Conservation (phyloP, 2,329 filamentous ascomycete genomes). For the Ceratocystis destructans region DNA sequence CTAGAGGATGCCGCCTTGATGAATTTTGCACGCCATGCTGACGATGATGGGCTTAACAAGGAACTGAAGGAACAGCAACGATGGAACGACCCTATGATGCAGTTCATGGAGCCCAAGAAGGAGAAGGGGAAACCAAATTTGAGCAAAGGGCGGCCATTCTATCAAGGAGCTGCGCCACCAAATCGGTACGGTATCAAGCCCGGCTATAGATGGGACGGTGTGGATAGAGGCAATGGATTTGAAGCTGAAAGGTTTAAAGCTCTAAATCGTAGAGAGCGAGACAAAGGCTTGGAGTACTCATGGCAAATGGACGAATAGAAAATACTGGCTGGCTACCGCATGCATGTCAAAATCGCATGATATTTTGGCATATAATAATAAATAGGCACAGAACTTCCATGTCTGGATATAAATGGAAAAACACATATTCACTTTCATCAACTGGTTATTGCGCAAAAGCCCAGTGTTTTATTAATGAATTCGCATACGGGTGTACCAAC, state of each 20-base stretch:
- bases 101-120: conserved; percentile 51
- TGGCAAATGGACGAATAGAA: conserved; percentile 87
- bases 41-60: conserved; percentile 74
- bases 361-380: too few species aligned
- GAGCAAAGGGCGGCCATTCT: conserved; percentile 46
- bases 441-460: background rate
- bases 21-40: conserved; percentile 63
- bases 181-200: conserved; percentile 91
- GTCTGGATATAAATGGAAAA: background rate
- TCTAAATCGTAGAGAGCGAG: conserved; percentile 61
- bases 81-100: conserved; percentile 90
- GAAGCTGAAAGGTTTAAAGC: conserved; percentile 87
- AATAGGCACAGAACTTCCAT: too few species aligned
- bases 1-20: conserved; percentile 73
- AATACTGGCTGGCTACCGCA: background rate
- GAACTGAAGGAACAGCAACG: conserved; percentile 62
- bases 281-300: conserved; percentile 70
- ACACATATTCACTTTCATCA: background rate
- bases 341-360: too few species aligned
- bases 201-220: conserved; percentile 91
- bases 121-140: conserved; percentile 25
- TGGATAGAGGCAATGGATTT: conserved; percentile 86
- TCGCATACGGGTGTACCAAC: too few species aligned
- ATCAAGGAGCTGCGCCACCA: conserved; percentile 66
- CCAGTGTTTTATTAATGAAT: background rate